Percentiles rank a stretch among this genome's conserved stretches.
Evolutionary conservation across 148 eudicot genomes (phyloP).

Genomic region (Dysphania ambrosioides): DNA sequence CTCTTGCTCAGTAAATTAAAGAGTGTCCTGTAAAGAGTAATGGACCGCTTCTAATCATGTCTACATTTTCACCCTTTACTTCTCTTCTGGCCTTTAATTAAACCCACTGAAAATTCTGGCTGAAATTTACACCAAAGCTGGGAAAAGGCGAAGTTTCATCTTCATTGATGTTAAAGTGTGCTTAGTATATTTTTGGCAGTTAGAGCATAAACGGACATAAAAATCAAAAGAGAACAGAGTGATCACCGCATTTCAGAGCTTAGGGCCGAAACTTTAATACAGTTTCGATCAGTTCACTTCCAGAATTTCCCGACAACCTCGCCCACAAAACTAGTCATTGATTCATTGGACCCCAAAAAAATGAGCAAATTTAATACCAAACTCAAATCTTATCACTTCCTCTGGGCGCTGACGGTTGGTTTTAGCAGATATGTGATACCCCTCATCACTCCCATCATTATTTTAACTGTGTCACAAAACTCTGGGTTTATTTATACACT

Average conservation of each 20-base stretch:
- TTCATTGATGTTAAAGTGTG: background rate
- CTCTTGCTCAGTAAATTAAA: background rate
- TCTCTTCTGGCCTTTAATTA: background rate
- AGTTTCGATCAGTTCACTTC: background rate
- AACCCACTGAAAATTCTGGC: conserved; percentile 3
- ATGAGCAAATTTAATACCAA: conserved; percentile 9
- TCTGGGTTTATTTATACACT: too few relatives aligned
- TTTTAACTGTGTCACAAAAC: too few relatives aligned
- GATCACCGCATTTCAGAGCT: background rate
- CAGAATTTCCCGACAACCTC: background rate
- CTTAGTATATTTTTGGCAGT: background rate
- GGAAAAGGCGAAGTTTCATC: too few relatives aligned
- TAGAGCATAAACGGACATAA: too few relatives aligned
- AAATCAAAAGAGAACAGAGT: too few relatives aligned
- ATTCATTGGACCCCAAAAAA: conserved; percentile 27
- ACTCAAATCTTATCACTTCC: background rate
- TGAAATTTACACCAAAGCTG: background rate
- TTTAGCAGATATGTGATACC: background rate
- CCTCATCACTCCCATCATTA: background rate
- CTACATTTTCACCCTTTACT: background rate
- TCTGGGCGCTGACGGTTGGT: background rate
- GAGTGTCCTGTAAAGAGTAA: conserved; percentile 1
- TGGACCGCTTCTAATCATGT: conserved; percentile 12
- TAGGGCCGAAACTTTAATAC: too few relatives aligned
- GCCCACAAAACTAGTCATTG: conserved; percentile 18